Evolutionary conservation across 495 filamentous ascomycete genomes (phyloP).

Genomic region (Tricharina praecox): DNA sequence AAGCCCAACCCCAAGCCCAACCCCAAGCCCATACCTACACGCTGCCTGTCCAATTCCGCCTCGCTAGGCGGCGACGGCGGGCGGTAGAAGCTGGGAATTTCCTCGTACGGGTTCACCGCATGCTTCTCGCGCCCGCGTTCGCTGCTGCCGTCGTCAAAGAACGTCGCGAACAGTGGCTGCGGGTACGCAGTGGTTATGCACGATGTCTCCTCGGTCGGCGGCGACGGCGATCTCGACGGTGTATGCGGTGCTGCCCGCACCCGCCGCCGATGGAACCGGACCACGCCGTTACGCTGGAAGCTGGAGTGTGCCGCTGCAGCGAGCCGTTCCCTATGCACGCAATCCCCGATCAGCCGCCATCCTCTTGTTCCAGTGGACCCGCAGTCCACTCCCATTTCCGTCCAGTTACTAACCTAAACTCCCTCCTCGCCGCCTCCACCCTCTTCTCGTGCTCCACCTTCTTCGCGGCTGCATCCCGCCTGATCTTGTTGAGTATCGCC

Average conservation of each 20-base stretch:
- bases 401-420: constrained; percentile 24
- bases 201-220: background rate
- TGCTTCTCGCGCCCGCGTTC: too few species aligned
- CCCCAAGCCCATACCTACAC: constrained; percentile 21
- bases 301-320: constrained; percentile 20
- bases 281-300: constrained; percentile 15
- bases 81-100: constrained; percentile 20
- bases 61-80: constrained; percentile 26
- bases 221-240: background rate
- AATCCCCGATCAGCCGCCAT: too few species aligned
- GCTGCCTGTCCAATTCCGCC: constrained; percentile 19
- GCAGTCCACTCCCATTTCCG: too few species aligned
- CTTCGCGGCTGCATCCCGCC: constrained; percentile 23
- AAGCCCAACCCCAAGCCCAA: too few species aligned
- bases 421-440: constrained; percentile 22
- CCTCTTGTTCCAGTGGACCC: too few species aligned
- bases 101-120: background rate
- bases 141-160: too few species aligned
- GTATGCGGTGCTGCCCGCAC: background rate
- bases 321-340: constrained; percentile 20
- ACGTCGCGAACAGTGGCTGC: too few species aligned
- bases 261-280: constrained; percentile 9
- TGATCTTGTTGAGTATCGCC: constrained; percentile 27
- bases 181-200: too few species aligned
- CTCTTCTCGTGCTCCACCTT: constrained; percentile 23